phyloP scores from a whole-genome alignment of 179 eudicot species.

The Beta lomatogona region DNA sequence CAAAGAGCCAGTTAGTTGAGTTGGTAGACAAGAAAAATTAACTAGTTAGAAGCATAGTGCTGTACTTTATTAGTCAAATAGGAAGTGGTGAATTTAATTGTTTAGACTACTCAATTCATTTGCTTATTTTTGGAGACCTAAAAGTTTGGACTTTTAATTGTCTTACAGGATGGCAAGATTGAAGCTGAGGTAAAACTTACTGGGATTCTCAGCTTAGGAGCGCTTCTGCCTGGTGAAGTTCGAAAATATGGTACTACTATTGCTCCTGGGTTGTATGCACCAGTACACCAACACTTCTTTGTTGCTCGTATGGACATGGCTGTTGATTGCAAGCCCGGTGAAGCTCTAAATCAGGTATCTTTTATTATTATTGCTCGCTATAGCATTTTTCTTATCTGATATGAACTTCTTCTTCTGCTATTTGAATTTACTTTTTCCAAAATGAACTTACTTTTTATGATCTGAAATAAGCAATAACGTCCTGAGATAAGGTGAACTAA shows the following conservation, averaged over 20 bases:
- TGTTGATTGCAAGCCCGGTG: slow-evolving; percentile 95
- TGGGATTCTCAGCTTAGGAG: slow-evolving; percentile 96
- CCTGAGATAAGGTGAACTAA: too few relatives aligned
- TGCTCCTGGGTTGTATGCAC: slow-evolving; percentile 98
- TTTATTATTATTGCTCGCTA: background rate
- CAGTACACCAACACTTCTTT: slow-evolving; percentile 97
- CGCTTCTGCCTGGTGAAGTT: slow-evolving; percentile 81
- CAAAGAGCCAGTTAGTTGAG: background rate
- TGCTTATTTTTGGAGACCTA: background rate
- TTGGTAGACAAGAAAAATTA: background rate
- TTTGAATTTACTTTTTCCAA: too few relatives aligned
- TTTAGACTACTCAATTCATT: background rate
- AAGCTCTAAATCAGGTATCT: slow-evolving; percentile 90
- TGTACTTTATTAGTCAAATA: background rate
- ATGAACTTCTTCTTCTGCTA: too few relatives aligned
- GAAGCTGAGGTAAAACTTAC: slow-evolving; percentile 98
- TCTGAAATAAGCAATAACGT: too few relatives aligned
- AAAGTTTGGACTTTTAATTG: background rate
- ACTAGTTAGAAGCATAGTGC: background rate
- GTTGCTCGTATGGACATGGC: slow-evolving; percentile 99
- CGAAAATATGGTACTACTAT: slow-evolving; percentile 96
- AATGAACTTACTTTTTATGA: too few relatives aligned
- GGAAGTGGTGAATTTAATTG: background rate
- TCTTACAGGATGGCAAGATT: slow-evolving; percentile 90
- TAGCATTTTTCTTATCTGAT: background rate